Base-by-base conservation (phyloP, 768 basidiomycete genomes). In the Naganishia friedmannii region DNA sequence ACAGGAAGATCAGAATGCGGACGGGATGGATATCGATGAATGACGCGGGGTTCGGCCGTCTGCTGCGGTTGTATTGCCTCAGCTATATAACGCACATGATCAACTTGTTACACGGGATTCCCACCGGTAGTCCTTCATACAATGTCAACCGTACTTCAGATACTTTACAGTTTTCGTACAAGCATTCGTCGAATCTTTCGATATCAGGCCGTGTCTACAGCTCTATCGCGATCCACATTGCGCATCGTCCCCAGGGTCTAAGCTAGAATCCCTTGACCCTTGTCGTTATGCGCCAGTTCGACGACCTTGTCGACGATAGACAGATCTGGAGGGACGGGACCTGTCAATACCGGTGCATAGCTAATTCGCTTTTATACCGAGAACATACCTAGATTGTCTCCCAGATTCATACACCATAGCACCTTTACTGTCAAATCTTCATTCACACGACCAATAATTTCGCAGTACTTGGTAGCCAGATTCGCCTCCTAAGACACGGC, bases 401-500 rank as follows among this genome's bases (percentile, higher is more conserved):
- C 89, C 77, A 91, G 79, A 74, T 85, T 85, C 70, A 87, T 84
- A 69, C 79, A 75, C 0, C 76, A 78, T 74, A 87, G 73, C 79
- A 87, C 84, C 76, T 86, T 86, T 74, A 92, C 80, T 2, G 84
- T 86, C 19, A 86, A 83, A 29, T 86, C 82, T 70, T 87, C 83
- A 28, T 83, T 68, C 26, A 87, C 89, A 6, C 77, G 84, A 7
- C 89, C 90, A 32, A 91, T 84, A 65, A 91, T 82, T 77, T 92
- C 90, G 55, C 89, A 82, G 72, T 82, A 90, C 2, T 85, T 81
- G 65, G 86, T 87, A 1, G 81, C 80, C 65, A 88, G 81, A 55
- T 83, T 79, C 29, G 83, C 77, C 39, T 63, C 60, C 60, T 63
- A n/a, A 8, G 23, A 66, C 12, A 21, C 5, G 13, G 37, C 3